A percentile compares a stretch with the other conserved stretches of the same genome.
phyloP scores from a whole-genome alignment of 208 protist species.

The Trypanosoma theileri region DNA sequence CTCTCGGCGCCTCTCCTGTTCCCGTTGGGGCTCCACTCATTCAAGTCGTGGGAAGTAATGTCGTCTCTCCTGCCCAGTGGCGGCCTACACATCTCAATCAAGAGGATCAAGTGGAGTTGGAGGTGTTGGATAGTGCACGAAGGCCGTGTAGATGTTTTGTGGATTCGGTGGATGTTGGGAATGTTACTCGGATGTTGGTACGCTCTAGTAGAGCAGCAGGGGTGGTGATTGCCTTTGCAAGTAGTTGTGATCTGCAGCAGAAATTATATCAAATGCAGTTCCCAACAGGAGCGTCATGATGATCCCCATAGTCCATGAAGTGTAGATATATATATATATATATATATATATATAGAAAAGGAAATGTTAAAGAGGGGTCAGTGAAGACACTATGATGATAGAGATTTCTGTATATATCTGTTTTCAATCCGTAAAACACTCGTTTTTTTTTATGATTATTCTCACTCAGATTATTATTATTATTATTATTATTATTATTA shows the following conservation, averaged over 20 bases:
- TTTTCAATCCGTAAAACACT: too few species aligned
- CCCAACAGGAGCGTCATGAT: conserved; percentile 26
- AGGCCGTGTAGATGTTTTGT: conserved; percentile 87
- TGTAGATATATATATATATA: neutral
- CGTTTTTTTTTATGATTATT: too few species aligned
- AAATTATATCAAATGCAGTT: conserved; percentile 92
- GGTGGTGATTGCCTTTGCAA: conserved; percentile 80
- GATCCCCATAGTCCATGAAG: neutral
- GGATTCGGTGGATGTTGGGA: conserved; percentile 84
- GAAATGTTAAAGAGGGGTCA: neutral
- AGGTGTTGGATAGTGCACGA: conserved; percentile 82
- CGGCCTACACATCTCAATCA: conserved; percentile 83
- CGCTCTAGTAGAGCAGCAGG: conserved; percentile 82
- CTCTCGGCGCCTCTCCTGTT: conserved; percentile 85
- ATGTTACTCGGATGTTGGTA: conserved; percentile 80
- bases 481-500: too few species aligned
- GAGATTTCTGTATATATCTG: too few species aligned
- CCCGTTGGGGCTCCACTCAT: conserved; percentile 86
- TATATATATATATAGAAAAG: too few species aligned
- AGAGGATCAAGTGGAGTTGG: conserved; percentile 88
- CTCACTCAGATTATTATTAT: too few species aligned
- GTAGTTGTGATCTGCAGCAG: conserved; percentile 86
- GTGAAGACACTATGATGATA: neutral
- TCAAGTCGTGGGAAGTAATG: conserved; percentile 89
- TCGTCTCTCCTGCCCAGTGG: conserved; percentile 88